Evolutionary conservation across 441 rosid genomes (phyloP), one percentile per base, ranked within the genome.

Genomic region (Adansonia rubrostipa): DNA sequence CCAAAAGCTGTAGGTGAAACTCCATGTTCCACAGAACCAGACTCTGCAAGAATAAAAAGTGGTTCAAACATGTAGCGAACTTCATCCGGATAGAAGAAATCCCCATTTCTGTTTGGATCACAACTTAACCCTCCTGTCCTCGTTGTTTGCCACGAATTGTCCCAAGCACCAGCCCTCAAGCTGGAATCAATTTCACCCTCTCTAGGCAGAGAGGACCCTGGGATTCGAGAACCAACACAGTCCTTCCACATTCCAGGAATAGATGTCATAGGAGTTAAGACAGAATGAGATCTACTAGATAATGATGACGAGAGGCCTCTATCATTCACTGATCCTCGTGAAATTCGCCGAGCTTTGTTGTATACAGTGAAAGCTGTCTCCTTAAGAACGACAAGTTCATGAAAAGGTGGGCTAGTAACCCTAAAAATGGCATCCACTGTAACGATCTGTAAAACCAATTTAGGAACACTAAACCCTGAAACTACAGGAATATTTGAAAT

Each of bases 321-420:
- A 80, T 95, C 97, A 85, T 81, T 84, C 40, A 90, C 82, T 48
- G 93, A 86, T 73, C 97, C 97, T 77, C 93, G 90, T 8, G 98
- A 88, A 85, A 95, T 88, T 86, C 98, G 88, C 57, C 99, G 88
- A 82, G 98, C 96, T 86, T 97, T 97, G 89, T 92, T 95, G 89
- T 95, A 97, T 33, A 97, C 92, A 79, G 95, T 90, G 87, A 97
- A 97, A 78, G 99, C 99, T 76, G 84, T 95, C 86, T 97, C 99
- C 87, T 97, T 97, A 81, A 97, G 97, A 79, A 95, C 82, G 78
- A 88, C 84, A 58, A 91, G 96, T 85, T 97, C 99, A 85, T 90
- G 88, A 78, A 91, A 90, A 80, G 89, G 88, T 78, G 99, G 97
- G 82, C 92, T 91, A 69, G 94, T 92, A 71, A 97, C 98, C 88